These are phyloP conservation scores for Xylaria sp. DNA, from an alignment of 495 filamentous ascomycete genomes.

Conservation along the genomic window DNA sequence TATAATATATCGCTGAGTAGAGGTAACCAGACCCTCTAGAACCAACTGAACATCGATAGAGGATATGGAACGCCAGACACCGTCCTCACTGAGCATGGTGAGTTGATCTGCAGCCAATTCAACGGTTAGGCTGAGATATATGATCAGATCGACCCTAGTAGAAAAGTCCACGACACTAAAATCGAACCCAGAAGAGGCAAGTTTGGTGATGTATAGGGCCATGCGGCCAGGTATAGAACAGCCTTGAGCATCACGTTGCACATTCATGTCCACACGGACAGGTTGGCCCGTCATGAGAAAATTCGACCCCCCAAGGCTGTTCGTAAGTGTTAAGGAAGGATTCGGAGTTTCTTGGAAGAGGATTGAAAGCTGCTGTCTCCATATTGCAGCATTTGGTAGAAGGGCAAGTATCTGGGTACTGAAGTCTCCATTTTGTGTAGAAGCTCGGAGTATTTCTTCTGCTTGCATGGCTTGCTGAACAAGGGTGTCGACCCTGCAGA, in stretches of 20 bases:
- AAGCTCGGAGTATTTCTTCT: constrained; percentile 27
- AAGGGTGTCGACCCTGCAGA: constrained; percentile 51
- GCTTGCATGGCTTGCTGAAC: constrained; percentile 48
- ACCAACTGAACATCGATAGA: constrained; percentile 62
- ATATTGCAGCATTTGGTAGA: constrained; percentile 51
- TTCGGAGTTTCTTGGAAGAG: constrained; percentile 66
- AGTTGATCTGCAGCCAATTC: constrained; percentile 55
- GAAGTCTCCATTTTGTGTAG: constrained; percentile 31
- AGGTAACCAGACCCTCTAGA: constrained; percentile 64
- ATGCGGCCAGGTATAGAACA: constrained; percentile 77
- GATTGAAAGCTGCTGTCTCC: constrained; percentile 56
- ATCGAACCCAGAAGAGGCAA: constrained; percentile 53
- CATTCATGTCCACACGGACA: constrained; percentile 35
- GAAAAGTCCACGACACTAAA: constrained; percentile 39
- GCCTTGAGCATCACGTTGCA: constrained; percentile 66
- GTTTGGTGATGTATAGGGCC: constrained; percentile 66
- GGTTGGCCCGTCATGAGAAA: constrained; percentile 60
- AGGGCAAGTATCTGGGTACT: constrained; percentile 31
- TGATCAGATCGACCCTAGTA: constrained; percentile 48
- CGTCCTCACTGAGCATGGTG: constrained; percentile 39
- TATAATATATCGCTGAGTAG: constrained; percentile 62
- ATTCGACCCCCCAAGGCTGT: constrained; percentile 71
- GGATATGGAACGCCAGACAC: constrained; percentile 45
- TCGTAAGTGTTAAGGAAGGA: constrained; percentile 72
- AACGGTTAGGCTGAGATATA: constrained; percentile 48